Conservation (phyloP, 768 basidiomycete species). For the Daedaleopsis nitida region DNA sequence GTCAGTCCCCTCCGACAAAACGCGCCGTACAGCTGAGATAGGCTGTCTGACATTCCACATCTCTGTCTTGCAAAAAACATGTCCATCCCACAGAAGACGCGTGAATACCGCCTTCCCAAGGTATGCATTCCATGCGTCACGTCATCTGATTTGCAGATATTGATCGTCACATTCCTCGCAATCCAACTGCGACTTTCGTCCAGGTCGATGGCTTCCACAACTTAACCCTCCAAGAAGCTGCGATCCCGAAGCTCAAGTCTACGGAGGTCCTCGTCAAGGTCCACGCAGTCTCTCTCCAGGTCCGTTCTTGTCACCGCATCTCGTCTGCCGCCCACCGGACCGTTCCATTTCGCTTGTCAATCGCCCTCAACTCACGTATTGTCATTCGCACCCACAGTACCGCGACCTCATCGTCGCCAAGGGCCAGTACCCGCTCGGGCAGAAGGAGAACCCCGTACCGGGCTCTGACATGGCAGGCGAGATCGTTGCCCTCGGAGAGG, state of each 20-base stretch:
- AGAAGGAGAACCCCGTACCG: conserved; percentile 30
- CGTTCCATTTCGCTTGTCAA: background rate
- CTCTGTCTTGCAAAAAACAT: conserved; percentile 5
- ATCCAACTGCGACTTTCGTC: too few species aligned
- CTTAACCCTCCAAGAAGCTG: conserved; percentile 29
- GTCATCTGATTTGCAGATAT: background rate
- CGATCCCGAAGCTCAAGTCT: conserved; percentile 38
- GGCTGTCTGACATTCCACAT: too few species aligned
- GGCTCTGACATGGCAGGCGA: conserved; percentile 60
- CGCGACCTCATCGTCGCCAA: conserved; percentile 50
- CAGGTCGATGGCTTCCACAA: conserved; percentile 32
- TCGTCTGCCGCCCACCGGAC: background rate
- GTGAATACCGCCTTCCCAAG: conserved; percentile 28
- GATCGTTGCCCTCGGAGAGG: conserved; percentile 45
- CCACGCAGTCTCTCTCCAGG: conserved; percentile 57
- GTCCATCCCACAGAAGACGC: conserved; percentile 23
- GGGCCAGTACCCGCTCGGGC: conserved; percentile 41
- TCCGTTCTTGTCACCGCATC: conserved; percentile 3
- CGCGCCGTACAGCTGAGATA: too few species aligned
- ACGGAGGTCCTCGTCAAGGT: conserved; percentile 57
- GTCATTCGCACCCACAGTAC: conserved; percentile 36
- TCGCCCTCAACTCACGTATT: background rate
- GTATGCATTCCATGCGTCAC: background rate
- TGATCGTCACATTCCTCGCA: background rate
- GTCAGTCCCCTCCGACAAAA: too few species aligned